Percentiles rank a stretch among this genome's conserved stretches.
phyloP scores from a whole-genome alignment of 2,329 filamentous ascomycete genomes.

The Capronia americana region DNA sequence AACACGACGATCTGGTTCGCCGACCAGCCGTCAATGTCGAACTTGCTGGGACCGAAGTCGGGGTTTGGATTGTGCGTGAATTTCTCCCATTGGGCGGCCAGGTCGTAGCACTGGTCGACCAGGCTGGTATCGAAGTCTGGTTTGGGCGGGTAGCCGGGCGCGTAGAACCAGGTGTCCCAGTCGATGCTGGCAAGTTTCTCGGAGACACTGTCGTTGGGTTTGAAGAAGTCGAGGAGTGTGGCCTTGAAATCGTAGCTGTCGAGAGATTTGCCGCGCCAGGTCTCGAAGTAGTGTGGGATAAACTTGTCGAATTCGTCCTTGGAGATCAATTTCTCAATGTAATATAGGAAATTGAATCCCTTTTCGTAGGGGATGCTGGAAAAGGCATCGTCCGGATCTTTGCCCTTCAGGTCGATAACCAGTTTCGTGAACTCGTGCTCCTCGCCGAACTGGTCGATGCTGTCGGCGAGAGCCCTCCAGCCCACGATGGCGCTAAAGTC shows the following conservation, averaged over 20 bases:
- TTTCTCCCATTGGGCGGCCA: slow-evolving; percentile 81
- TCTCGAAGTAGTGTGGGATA: slow-evolving; percentile 92
- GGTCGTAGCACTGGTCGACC: slow-evolving; percentile 81
- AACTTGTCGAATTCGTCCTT: slow-evolving; percentile 91
- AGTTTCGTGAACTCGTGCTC: slow-evolving; percentile 95
- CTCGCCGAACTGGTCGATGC: slow-evolving; percentile 76
- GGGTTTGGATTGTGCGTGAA: slow-evolving; percentile 43
- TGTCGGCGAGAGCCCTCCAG: slow-evolving; percentile 88
- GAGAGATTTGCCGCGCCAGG: slow-evolving; percentile 82
- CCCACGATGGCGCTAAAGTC: slow-evolving; percentile 96
- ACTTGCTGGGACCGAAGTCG: slow-evolving; percentile 65
- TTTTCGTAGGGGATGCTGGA: slow-evolving; percentile 94
- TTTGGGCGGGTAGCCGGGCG: slow-evolving; percentile 86
- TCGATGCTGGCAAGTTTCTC: slow-evolving; percentile 74
- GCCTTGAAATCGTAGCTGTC: slow-evolving; percentile 94
- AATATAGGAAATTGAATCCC: slow-evolving; percentile 91
- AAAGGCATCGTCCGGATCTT: slow-evolving; percentile 96
- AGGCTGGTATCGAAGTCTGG: slow-evolving; percentile 88
- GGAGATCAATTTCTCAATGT: slow-evolving; percentile 84
- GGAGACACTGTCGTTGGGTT: slow-evolving; percentile 61
- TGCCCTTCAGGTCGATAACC: slow-evolving; percentile 82
- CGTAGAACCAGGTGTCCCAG: slow-evolving; percentile 89
- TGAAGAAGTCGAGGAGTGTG: slow-evolving; percentile 85
- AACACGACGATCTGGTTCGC: slow-evolving; percentile 93
- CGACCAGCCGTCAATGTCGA: slow-evolving; percentile 75